Conservation (phyloP, 208 protist species). For the Zelonia costaricensis region DNA sequence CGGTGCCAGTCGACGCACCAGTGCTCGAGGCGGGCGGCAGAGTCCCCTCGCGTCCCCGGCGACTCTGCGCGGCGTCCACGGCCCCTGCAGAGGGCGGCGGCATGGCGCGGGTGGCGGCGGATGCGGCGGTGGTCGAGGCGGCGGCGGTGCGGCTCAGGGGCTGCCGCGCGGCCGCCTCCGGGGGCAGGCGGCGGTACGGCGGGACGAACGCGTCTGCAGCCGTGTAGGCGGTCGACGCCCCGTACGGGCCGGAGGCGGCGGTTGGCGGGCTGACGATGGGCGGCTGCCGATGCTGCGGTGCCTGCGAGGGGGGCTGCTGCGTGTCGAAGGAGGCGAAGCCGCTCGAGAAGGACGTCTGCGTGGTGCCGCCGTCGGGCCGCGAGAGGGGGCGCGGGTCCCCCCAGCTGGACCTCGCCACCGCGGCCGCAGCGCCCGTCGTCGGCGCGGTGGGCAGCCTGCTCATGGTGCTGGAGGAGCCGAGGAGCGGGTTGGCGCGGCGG, state of each 20-base stretch:
- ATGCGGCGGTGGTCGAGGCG: neutral
- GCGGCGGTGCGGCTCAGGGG: conserved; percentile 13
- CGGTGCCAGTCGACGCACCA: neutral
- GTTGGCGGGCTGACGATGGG: conserved; percentile 30
- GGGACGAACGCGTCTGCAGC: conserved; percentile 32
- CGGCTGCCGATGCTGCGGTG: conserved; percentile 19
- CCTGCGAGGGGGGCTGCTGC: conserved; percentile 3
- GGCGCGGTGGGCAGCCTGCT: conserved; percentile 9
- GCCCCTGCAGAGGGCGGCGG: neutral
- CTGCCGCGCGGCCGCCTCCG: conserved; percentile 8
- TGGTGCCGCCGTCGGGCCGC: conserved; percentile 18
- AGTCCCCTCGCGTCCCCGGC: conserved; percentile 11
- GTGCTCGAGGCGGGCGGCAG: conserved; percentile 16
- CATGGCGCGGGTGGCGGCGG: neutral
- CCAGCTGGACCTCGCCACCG: conserved; percentile 5
- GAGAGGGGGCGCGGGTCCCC: conserved; percentile 19
- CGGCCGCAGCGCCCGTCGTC: no score
- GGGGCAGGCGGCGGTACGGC: conserved; percentile 29
- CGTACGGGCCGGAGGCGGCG: conserved; percentile 3
- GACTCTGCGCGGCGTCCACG: neutral
- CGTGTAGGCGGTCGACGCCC: conserved; percentile 1
- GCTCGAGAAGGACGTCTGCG: conserved; percentile 8
- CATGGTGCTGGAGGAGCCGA: conserved; percentile 36
- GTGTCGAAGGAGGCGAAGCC: conserved; percentile 8
- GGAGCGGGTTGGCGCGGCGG: conserved; percentile 68